Evolutionary conservation across 495 filamentous ascomycete species (phyloP).

Genomic region (Podospora comata): DNA sequence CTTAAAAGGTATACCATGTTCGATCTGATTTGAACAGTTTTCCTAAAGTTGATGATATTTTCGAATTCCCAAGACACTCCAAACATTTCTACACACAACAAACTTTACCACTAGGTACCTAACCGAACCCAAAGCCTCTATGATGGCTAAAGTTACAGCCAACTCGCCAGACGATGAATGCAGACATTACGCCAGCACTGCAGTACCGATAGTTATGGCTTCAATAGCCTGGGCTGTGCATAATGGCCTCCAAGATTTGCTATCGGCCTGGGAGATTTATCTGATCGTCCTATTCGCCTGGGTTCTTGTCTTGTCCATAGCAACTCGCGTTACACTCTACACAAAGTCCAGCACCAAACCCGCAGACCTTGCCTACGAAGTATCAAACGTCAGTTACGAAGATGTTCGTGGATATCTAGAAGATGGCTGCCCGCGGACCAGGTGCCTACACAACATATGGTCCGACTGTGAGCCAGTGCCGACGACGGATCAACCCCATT

Average conservation of each 20-base stretch:
- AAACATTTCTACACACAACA: background rate
- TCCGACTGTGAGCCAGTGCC: background rate
- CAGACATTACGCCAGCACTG: background rate
- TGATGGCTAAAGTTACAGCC: background rate
- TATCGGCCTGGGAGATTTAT: background rate
- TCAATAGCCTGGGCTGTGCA: background rate
- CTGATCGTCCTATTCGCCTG: background rate
- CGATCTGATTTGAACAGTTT: too few relatives aligned
- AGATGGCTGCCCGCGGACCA: background rate
- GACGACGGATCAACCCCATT: background rate
- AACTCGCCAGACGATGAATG: background rate
- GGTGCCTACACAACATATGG: constrained; percentile 6
- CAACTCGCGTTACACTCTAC: background rate
- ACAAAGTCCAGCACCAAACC: background rate
- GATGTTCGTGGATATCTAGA: background rate
- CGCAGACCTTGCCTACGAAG: background rate
- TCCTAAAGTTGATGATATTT: background rate
- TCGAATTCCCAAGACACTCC: background rate
- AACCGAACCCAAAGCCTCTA: background rate
- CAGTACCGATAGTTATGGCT: background rate
- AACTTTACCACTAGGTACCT: background rate
- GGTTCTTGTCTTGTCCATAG: background rate
- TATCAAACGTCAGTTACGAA: background rate
- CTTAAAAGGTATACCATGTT: too few relatives aligned
- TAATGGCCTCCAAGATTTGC: background rate